phyloP scores from a whole-genome alignment of 2,329 filamentous ascomycete species.

The Hypoxylon sp. region DNA sequence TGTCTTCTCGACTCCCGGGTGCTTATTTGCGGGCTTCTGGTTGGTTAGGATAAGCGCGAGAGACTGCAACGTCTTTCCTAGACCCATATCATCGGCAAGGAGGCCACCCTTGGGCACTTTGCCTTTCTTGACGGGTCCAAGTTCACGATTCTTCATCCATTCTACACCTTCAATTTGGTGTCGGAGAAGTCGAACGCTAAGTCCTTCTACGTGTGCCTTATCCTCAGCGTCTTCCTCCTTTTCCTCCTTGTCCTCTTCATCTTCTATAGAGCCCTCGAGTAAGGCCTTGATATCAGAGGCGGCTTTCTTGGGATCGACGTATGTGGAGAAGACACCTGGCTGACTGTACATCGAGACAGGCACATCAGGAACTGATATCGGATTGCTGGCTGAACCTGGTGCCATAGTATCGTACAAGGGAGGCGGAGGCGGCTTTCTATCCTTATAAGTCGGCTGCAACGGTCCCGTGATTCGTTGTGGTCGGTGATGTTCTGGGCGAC shows the following conservation, averaged over 20 bases:
- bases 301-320: constrained; percentile 76
- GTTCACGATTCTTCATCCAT: constrained; percentile 95
- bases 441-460: constrained; percentile 55
- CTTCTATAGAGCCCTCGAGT: constrained; percentile 82
- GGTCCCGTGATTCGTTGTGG: constrained; percentile 59
- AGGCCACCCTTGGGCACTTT: constrained; percentile 90
- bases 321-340: constrained; percentile 61
- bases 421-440: constrained; percentile 57
- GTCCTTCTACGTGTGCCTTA: constrained; percentile 75
- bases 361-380: constrained; percentile 42
- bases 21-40: constrained; percentile 69
- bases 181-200: constrained; percentile 87
- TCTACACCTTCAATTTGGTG: constrained; percentile 94
- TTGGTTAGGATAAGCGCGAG: constrained; percentile 89
- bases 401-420: constrained; percentile 59
- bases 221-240: constrained; percentile 58
- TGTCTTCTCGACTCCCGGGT: constrained; percentile 72
- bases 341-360: constrained; percentile 48
- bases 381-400: constrained; percentile 42
- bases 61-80: constrained; percentile 95
- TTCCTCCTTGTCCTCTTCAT: constrained; percentile 63
- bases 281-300: constrained; percentile 81
- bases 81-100: constrained; percentile 94
- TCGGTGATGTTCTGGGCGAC: constrained; percentile 65
- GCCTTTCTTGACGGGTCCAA: constrained; percentile 83